phyloP scores from a whole-genome alignment of 106 monocot species.

The Triglochin maritima region DNA sequence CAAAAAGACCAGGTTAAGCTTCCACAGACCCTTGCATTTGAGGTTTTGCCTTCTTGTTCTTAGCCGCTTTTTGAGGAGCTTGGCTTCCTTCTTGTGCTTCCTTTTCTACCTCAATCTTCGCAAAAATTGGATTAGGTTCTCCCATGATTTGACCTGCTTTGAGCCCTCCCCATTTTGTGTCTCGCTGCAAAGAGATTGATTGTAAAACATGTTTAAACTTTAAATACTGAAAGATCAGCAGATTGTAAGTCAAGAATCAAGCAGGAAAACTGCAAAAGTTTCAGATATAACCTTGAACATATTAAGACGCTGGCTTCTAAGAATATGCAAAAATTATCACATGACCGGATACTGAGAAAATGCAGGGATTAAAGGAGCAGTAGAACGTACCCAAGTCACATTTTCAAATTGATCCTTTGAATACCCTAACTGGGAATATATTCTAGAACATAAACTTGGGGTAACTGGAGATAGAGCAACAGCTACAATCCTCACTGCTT shows the following conservation, averaged over 20 bases:
- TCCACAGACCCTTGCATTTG: background rate
- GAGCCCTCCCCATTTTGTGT: conserved; percentile 85
- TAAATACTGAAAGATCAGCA: background rate
- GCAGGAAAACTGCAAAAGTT: background rate
- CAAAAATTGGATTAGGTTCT: conserved; percentile 73
- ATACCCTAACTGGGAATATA: conserved; percentile 84
- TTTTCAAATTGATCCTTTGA: conserved; percentile 66
- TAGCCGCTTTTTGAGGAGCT: conserved; percentile 19
- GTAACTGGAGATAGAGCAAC: conserved; percentile 76
- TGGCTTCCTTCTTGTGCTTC: conserved; percentile 16
- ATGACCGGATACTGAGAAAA: background rate
- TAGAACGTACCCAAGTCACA: conserved; percentile 56
- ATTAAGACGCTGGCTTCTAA: background rate
- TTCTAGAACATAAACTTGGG: conserved; percentile 61
- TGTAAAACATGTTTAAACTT: background rate
- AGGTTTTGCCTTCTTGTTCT: conserved; percentile 27
- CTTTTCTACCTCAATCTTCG: conserved; percentile 47
- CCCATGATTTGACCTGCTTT: conserved; percentile 70
- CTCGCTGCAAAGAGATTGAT: conserved; percentile 28
- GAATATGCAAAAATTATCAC: background rate
- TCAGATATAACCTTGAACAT: background rate
- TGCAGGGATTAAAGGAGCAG: background rate
- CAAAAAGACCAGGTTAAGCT: background rate
- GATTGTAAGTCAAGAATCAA: background rate
- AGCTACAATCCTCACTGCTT: conserved; percentile 83